Base-by-base conservation (phyloP, 768 basidiomycete species). In the Thelephora ganbajun region DNA sequence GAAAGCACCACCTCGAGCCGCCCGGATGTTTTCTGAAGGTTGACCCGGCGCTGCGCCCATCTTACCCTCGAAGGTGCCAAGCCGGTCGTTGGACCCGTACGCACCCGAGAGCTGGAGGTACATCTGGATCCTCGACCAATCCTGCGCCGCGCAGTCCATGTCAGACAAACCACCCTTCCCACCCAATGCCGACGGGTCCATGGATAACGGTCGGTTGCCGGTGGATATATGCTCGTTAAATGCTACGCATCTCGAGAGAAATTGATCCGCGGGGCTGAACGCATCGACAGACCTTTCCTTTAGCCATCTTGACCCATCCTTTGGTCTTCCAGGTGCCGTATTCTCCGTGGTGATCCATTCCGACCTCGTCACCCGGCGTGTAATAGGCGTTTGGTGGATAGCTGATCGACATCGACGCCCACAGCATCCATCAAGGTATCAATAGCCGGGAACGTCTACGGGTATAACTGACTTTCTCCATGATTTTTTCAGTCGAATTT, bases 121-220 rank as follows among this genome's bases (percentile, higher is more conserved):
- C 11, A 77, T 63, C 61, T 96, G 93, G 49, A 97, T 90, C 23
- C 78, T 71, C 2, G 78, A 73, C 89, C 91, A 96, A 62, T 98
- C 93, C 48, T 89, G 79, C 3, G 80, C 67, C 2, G 85, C 81
- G 57, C 96, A 97, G 63, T 98, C 63, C 51, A 88, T 64, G 57
- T 83, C 83, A 0, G 78, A 76, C 33, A 92, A 68, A 45, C 89
- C 89, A 47, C 73, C 74, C 19, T 45, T 47, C 9, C 49, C 53
- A 16, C 11, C 11, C 7, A 22, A 18, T 16, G 39, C 16, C 22
- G 9, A 16, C 9, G 16, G 14, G 22, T 41, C 39, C 16, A 22
- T 18, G 3, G 39, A 9, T 14, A 22, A 9, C 2, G 14, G 14
- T 16, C 39, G 39, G 4, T 41, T 5, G 45, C 33, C 18, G 23